Evolutionary conservation across 495 filamentous ascomycete genomes (phyloP), one percentile per base, ranked within the genome.

Genomic region (Lophiostoma macrostomum): DNA sequence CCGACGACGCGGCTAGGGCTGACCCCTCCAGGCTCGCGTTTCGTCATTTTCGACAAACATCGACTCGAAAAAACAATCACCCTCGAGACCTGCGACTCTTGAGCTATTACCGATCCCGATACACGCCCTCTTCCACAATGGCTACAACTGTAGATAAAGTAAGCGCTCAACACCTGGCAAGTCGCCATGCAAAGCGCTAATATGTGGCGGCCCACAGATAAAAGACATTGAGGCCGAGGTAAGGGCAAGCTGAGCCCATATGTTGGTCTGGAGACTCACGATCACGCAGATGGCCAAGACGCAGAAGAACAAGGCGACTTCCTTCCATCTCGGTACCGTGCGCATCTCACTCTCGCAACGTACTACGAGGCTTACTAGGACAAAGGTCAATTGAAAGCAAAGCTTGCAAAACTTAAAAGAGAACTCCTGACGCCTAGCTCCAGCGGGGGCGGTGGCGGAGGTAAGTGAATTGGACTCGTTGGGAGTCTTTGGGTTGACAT

Each of bases 221-320:
- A 98, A 95, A 71, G 88, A 90, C 66, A 85, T 97, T 69, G 93
- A 98, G 87, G 74, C 85, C 75, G 93, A 96, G 71, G 82, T 84
- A 75, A 74, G 86, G 80, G 76, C 40, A 22, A 36, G 56, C 25
- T n/a, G n/a, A n/a, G n/a, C n/a, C n/a, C n/a, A n/a, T n/a, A n/a
- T n/a, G n/a, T n/a, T n/a, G n/a, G n/a, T n/a, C n/a, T n/a, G n/a
- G n/a, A n/a, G n/a, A n/a, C n/a, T n/a, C n/a, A 36, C 20, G 3
- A 13, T 27, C 5, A 4, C 19, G 7, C 57, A 89, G 83, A 94
- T 94, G 91, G 88, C 90, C 72, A 81, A 81, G 71, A 97, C 91
- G 63, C 93, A 97, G 69, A 97, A 96, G 74, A 97, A 97, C 71
- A 97, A 98, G 74, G 88, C 88, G 31, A 98, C 93, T 12, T 91